phyloP scores from a whole-genome alignment of 257 asterid genomes.

The Catharanthus roseus region DNA sequence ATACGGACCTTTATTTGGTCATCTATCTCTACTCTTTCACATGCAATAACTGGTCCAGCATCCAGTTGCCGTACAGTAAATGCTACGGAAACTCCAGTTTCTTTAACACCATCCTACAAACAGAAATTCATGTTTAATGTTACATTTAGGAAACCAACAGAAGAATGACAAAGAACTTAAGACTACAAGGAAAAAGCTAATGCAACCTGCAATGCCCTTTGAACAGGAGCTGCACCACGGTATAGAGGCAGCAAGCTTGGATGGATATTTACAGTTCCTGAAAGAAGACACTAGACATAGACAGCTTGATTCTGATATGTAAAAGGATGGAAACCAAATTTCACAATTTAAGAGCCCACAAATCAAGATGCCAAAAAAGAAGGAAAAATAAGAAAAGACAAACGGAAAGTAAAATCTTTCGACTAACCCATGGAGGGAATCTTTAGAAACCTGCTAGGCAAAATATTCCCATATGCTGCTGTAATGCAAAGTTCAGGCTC shows the following conservation, averaged over 20 bases:
- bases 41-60: constrained; percentile 87
- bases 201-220: constrained; percentile 83
- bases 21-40: constrained; percentile 52
- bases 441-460: constrained; percentile 77
- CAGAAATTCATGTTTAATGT: constrained; percentile 6
- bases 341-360: neutral
- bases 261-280: constrained; percentile 91
- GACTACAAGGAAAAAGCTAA: constrained; percentile 6
- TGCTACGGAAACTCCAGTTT: constrained; percentile 91
- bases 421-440: constrained; percentile 84
- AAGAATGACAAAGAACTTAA: neutral
- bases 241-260: constrained; percentile 92
- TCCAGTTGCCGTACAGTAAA: constrained; percentile 85
- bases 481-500: constrained; percentile 93
- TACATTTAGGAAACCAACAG: neutral
- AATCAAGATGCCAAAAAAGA: neutral
- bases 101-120: constrained; percentile 82
- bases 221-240: constrained; percentile 99
- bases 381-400: neutral
- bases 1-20: constrained; percentile 66
- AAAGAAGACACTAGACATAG: constrained; percentile 29
- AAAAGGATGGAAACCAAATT: constrained; percentile 1
- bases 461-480: constrained; percentile 94
- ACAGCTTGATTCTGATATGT: constrained; percentile 27
- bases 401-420: constrained; percentile 9